phyloP scores from a whole-genome alignment of 2,329 filamentous ascomycete genomes.

The Aspergillus sp. region DNA sequence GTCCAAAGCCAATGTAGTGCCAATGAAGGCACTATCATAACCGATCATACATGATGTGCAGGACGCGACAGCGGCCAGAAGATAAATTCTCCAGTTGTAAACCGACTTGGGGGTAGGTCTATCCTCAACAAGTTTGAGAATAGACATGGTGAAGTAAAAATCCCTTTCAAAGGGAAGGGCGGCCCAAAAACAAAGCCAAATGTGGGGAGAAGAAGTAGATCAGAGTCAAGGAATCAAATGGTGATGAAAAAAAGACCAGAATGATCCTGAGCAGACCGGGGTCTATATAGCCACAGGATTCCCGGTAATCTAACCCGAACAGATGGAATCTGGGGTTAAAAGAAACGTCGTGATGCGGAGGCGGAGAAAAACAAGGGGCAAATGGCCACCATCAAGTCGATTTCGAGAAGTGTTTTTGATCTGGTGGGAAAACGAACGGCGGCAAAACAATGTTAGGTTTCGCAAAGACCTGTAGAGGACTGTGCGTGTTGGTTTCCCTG shows the following conservation, averaged over 20 bases:
- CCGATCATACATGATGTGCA: constrained; percentile 57
- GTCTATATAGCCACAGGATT: constrained; percentile 14
- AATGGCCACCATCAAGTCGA: constrained; percentile 1
- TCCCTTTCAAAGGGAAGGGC: background rate
- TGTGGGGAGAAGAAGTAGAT: constrained; percentile 6
- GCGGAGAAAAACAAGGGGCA: constrained; percentile 11
- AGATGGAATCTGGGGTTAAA: too few relatives aligned
- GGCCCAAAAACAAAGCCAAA: constrained; percentile 3
- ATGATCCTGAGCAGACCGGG: background rate
- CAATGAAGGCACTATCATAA: constrained; percentile 72
- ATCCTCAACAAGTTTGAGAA: constrained; percentile 38
- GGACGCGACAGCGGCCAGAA: constrained; percentile 50
- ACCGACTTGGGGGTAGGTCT: constrained; percentile 53
- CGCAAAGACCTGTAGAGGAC: background rate
- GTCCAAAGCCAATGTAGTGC: constrained; percentile 65
- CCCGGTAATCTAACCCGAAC: constrained; percentile 4
- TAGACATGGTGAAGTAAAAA: constrained; percentile 27
- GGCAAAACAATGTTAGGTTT: constrained; percentile 2
- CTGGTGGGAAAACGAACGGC: constrained; percentile 1
- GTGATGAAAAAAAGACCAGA: background rate
- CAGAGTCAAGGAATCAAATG: background rate
- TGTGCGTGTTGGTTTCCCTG: background rate
- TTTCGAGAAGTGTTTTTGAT: background rate
- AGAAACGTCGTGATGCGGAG: too few relatives aligned
- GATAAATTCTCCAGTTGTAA: constrained; percentile 58